Conservation (phyloP, 164 flowering plant species). For the Tetracentron sinense region DNA sequence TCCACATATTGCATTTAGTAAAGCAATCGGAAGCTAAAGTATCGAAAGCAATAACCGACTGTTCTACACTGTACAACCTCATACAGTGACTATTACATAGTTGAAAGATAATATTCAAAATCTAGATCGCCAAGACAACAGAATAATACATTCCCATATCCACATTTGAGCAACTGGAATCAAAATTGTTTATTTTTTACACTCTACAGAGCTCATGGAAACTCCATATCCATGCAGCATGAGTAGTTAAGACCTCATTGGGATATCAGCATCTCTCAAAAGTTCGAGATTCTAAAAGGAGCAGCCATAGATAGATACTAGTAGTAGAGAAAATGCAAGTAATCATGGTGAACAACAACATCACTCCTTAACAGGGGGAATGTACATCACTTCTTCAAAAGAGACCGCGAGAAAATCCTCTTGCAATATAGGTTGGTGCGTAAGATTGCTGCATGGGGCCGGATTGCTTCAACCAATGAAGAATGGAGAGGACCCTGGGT, state of each 20-base stretch:
- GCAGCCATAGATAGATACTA: conserved; percentile 2
- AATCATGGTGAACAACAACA: conserved; percentile 27
- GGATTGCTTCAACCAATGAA: conserved; percentile 40
- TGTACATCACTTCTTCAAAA: conserved; percentile 38
- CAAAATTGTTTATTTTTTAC: conserved; percentile 26
- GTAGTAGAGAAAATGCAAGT: conserved; percentile 13
- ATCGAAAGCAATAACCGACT: too few relatives aligned
- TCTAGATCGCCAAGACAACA: conserved; percentile 8
- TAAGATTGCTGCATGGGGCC: too few relatives aligned
- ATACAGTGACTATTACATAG: too few relatives aligned
- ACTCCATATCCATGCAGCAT: conserved; percentile 12
- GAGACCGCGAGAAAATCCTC: conserved; percentile 46
- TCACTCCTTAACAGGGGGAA: conserved; percentile 15
- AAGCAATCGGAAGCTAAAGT: too few relatives aligned
- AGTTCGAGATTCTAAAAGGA: neutral
- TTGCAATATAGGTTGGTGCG: conserved; percentile 68
- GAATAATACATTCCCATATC: conserved; percentile 14
- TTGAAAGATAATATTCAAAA: conserved; percentile 7
- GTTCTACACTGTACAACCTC: too few relatives aligned
- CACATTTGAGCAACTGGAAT: conserved; percentile 12
- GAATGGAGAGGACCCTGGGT: conserved; percentile 43
- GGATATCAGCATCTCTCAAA: conserved; percentile 7
- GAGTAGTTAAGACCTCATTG: neutral
- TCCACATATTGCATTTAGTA: too few relatives aligned
- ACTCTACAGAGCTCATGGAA: conserved; percentile 13